Evolutionary conservation across 2,329 filamentous ascomycete genomes (phyloP).

Genomic region (Arthrobotrys megalospora): DNA sequence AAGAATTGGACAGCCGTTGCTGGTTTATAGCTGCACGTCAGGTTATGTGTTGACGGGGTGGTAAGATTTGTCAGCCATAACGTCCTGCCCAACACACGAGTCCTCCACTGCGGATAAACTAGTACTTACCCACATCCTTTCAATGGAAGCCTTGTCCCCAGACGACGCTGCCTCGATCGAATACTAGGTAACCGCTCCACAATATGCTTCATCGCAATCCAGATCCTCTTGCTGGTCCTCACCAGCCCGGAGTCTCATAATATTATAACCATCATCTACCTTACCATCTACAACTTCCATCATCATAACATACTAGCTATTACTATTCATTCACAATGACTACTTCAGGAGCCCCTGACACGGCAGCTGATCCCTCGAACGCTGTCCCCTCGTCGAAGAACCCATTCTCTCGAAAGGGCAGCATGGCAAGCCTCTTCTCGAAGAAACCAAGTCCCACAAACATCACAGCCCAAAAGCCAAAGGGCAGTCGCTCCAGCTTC

Average conservation of each 20-base stretch:
- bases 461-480: conserved; percentile 17
- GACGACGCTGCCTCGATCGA: conserved; percentile 15
- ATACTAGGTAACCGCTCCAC: conserved; percentile 5
- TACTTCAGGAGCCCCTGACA: background rate
- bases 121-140: too few relatives aligned
- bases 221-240: background rate
- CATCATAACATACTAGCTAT: background rate
- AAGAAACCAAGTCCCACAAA: conserved; percentile 12
- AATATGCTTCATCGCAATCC: background rate
- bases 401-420: conserved; percentile 13
- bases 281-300: conserved; percentile 9
- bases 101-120: conserved; percentile 24
- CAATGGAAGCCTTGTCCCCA: conserved; percentile 14
- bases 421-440: conserved; percentile 31
- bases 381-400: conserved; percentile 11
- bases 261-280: background rate
- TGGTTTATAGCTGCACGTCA: background rate
- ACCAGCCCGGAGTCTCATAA: conserved; percentile 45
- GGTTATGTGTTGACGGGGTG: conserved; percentile 13
- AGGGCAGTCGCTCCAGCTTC: conserved; percentile 8
- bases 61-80: conserved; percentile 22
- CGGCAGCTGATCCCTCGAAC: background rate
- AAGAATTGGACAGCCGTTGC: background rate
- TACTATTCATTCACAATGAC: conserved; percentile 3
- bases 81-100: conserved; percentile 12